These are phyloP conservation scores for Ophiocordyceps australis DNA, from an alignment of 2,329 filamentous ascomycete species.

Conservation along the genomic window DNA sequence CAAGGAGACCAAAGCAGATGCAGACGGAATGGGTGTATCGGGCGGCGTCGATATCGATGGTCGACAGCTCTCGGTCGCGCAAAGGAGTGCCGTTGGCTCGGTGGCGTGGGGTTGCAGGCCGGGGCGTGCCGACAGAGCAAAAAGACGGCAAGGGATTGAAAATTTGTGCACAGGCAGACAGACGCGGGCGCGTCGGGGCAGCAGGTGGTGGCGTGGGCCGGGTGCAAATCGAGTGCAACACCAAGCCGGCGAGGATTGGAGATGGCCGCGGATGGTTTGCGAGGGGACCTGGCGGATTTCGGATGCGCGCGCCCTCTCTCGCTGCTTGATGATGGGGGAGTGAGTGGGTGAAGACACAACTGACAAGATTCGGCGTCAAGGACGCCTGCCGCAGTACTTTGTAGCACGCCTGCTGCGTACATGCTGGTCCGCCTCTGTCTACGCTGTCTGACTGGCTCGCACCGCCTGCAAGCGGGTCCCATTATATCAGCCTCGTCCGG, in stretches of 20 bases:
- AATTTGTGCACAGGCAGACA: slow-evolving; percentile 20
- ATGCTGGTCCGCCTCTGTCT: slow-evolving; percentile 7
- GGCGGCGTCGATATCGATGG: slow-evolving; percentile 10
- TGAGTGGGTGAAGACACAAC: slow-evolving; percentile 34
- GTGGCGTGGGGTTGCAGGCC: slow-evolving; percentile 2
- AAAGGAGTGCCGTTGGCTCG: slow-evolving; percentile 3
- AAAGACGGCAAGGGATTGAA: slow-evolving; percentile 11
- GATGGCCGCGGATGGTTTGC: slow-evolving; percentile 41
- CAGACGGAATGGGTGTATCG: slow-evolving; percentile 7
- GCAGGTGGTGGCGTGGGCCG: slow-evolving; percentile 21
- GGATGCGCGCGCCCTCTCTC: slow-evolving; percentile 33
- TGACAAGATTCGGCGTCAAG: slow-evolving; percentile 30
- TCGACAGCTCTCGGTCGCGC: slow-evolving; percentile 2
- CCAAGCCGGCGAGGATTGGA: slow-evolving; percentile 30
- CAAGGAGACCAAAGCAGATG: slow-evolving; percentile 1
- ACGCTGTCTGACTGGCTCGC: no score
- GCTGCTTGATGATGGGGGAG: slow-evolving; percentile 29
- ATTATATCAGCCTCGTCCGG: no score
- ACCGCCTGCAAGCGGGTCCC: no score
- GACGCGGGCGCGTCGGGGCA: slow-evolving; percentile 20
- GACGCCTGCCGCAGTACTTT: slow-evolving; percentile 19
- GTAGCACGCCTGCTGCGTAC: slow-evolving; percentile 20
- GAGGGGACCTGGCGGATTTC: slow-evolving; percentile 41
- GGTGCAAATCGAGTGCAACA: slow-evolving; percentile 35
- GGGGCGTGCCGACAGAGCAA: slow-evolving; percentile 1